These are phyloP conservation scores for Combretum micranthum DNA, from an alignment of 345 rosid genomes.

Conservation along the genomic window DNA sequence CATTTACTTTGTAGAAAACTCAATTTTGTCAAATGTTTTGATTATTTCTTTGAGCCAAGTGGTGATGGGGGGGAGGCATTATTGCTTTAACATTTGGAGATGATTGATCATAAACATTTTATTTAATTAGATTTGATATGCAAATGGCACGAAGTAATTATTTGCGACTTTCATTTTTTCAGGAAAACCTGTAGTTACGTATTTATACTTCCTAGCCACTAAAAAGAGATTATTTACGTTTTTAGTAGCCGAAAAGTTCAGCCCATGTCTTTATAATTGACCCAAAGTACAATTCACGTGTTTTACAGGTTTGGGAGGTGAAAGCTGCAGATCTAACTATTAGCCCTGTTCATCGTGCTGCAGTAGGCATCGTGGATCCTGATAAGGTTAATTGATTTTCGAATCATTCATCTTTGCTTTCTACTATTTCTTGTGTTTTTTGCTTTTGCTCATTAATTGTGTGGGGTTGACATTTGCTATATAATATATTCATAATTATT, in stretches of 20 bases:
- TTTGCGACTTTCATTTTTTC: neutral
- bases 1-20: no score
- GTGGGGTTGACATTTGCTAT: neutral
- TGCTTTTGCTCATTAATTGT: neutral
- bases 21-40: no score
- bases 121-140: no score
- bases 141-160: no score
- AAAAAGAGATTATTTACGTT: no score
- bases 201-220: no score
- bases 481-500: neutral
- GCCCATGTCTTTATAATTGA: neutral
- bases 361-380: slow-evolving; percentile 71
- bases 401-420: neutral
- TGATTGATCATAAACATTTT: no score
- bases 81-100: no score
- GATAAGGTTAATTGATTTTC: slow-evolving; percentile 45
- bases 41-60: no score
- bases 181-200: no score
- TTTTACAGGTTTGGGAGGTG: slow-evolving; percentile 90
- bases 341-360: slow-evolving; percentile 91
- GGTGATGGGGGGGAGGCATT: no score
- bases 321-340: slow-evolving; percentile 95
- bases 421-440: neutral
- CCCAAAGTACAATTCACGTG: neutral
- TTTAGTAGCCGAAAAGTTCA: neutral